phyloP scores from a whole-genome alignment of 805 yeast genomes.

The Jamesozyma piceae region DNA sequence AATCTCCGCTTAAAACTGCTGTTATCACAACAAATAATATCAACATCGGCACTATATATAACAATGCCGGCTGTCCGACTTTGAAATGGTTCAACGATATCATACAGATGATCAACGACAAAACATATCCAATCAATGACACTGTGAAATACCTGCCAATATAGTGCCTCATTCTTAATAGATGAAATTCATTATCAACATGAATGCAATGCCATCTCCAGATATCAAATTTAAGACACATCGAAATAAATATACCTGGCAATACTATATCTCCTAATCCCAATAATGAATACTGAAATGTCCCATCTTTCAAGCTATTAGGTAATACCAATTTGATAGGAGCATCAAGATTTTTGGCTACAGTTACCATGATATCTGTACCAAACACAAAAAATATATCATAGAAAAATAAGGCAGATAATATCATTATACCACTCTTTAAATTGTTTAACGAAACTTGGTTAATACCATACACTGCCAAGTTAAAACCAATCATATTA shows the following conservation, averaged over 20 bases:
- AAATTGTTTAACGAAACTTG: conserved; percentile 36
- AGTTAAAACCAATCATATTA: conserved; percentile 35
- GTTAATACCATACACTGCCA: conserved; percentile 38
- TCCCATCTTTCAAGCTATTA: conserved; percentile 7
- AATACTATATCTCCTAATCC: conserved; percentile 62
- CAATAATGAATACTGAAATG: conserved; percentile 30
- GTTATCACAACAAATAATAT: conserved; percentile 27
- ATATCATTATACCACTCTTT: conserved; percentile 36
- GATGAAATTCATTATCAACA: conserved; percentile 33
- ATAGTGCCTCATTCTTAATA: conserved; percentile 24
- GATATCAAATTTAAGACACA: conserved; percentile 48
- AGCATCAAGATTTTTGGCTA: conserved; percentile 45
- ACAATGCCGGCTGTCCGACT: conserved; percentile 57
- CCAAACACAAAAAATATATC: conserved; percentile 62
- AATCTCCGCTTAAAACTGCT: conserved; percentile 37
- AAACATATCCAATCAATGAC: conserved; percentile 39
- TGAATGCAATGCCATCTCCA: conserved; percentile 31
- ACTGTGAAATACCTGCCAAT: conserved; percentile 39
- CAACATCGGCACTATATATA: conserved; percentile 50
- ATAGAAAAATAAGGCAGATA: conserved; percentile 46
- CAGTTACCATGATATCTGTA: conserved; percentile 51
- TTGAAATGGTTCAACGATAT: conserved; percentile 32
- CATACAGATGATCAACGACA: conserved; percentile 40
- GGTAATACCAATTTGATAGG: conserved; percentile 34
- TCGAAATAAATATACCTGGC: conserved; percentile 46